Percentiles rank a stretch among this genome's conserved stretches.
Evolutionary conservation across 139 green algal genomes (phyloP).

Genomic region (Picochlorum sp.): DNA sequence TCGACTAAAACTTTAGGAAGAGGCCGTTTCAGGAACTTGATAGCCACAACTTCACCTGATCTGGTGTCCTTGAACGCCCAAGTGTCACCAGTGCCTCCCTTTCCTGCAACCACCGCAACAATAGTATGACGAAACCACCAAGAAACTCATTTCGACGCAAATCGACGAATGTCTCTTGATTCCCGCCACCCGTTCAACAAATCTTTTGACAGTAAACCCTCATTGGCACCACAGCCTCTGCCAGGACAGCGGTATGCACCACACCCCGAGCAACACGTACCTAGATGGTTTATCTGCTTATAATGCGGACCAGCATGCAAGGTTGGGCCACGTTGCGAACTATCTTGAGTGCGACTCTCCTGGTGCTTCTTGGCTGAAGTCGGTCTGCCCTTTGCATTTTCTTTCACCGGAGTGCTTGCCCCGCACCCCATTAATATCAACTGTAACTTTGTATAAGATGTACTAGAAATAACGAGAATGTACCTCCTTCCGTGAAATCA

Average conservation of each 20-base stretch:
- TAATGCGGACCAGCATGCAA: constrained; percentile 16
- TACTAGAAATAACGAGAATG: too few relatives aligned
- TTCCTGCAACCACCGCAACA: constrained; percentile 7
- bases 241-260: background rate
- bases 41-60: constrained; percentile 39
- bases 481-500: too few relatives aligned
- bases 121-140: background rate
- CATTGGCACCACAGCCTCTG: too few relatives aligned
- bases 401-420: constrained; percentile 6
- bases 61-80: constrained; percentile 46
- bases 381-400: constrained; percentile 2
- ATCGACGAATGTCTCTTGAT: background rate
- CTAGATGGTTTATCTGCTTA: constrained; percentile 20
- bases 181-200: too few relatives aligned
- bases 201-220: too few relatives aligned
- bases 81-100: constrained; percentile 58
- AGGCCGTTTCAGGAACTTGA: constrained; percentile 59
- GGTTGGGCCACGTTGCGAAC: background rate
- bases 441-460: background rate
- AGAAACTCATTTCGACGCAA: background rate
- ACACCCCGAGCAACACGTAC: background rate
- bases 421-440: constrained; percentile 1
- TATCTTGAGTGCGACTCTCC: background rate
- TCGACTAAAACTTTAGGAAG: constrained; percentile 50
- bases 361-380: constrained; percentile 9